Conservation (phyloP, 805 yeast genomes). For the Starmerella stellata region DNA sequence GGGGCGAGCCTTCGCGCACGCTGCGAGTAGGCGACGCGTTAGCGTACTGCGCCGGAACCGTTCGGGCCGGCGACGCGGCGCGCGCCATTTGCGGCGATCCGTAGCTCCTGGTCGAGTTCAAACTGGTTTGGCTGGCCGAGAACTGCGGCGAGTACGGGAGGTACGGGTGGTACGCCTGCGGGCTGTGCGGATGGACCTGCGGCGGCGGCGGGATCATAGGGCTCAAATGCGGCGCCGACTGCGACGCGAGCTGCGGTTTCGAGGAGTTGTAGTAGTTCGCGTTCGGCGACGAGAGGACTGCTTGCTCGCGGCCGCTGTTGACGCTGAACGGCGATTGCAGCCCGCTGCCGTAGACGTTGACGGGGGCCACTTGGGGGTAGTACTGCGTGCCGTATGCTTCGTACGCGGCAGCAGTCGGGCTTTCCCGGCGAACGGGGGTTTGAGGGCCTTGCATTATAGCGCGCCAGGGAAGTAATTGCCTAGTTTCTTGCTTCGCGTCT, state of each 20-base stretch:
- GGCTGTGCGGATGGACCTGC: neutral
- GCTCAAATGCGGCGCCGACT: conserved; percentile 2
- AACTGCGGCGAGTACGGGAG: conserved; percentile 11
- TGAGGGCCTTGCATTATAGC: neutral
- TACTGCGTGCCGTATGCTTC: neutral
- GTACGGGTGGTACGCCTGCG: conserved; percentile 7
- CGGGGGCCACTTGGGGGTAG: neutral
- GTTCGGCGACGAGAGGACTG: neutral
- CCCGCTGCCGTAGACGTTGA: neutral
- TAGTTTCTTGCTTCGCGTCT: no score
- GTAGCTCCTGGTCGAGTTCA: conserved; percentile 7
- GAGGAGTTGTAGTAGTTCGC: neutral
- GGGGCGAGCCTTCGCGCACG: conserved; percentile 1
- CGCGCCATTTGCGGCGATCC: conserved; percentile 1
- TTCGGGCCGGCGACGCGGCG: conserved; percentile 1
- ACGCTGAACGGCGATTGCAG: conserved; percentile 1
- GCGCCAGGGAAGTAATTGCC: no score
- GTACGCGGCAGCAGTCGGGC: neutral
- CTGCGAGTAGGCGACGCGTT: neutral
- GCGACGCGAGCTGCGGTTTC: neutral
- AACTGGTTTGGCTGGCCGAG: conserved; percentile 12
- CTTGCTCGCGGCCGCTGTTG: neutral
- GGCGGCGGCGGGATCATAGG: conserved; percentile 5
- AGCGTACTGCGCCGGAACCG: neutral
- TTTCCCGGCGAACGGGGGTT: neutral